Base-by-base conservation (phyloP, 1,284 basidiomycete species). In the Apiotrichum mycotoxinovorans region DNA sequence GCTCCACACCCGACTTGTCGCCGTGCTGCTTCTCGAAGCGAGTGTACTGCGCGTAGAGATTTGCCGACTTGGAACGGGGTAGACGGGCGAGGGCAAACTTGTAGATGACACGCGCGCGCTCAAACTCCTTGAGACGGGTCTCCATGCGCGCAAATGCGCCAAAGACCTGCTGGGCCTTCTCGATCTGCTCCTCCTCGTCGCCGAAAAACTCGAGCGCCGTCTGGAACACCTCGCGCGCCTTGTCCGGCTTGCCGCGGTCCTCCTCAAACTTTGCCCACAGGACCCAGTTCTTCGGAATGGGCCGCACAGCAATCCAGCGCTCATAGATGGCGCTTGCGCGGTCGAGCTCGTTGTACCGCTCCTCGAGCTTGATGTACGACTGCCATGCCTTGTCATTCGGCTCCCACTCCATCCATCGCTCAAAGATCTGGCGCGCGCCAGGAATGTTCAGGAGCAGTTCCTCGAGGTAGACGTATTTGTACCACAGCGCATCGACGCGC, bases 341-440 rank as follows among this genome's bases (percentile, higher is more conserved):
- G 67, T 98, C 95, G 38, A 86, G 78, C 78, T 99, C 96, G 63
- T 87, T 81, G 75, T 98, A 98, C 47, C 95, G 83, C 70, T 89
- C 85, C 79, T 99, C 96, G 74, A 98, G 81, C 80, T 97, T 95
- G 82, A 98, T 91, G 77, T 96, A 98, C 14, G 91, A 91, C 71
- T 92, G 89, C 96, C 95, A 98, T 8, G 95, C 93, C 57, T 97
- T 98, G 83, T 98, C 96, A 70, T 98, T 92, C 0, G 96, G 96
- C 74, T 98, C 93, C 96, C 96, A 98, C 63, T 88, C 84, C 92
- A 98, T 96, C 95, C 95, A 98, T 47, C 95, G 84, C 77, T 99
- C 96, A 69, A 98, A 98, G 56, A 98, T 90, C 74, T 98, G 94
- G 12, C 95, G 86, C 1, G 94, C 93, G 30, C 95, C 95, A 1